phyloP scores from a whole-genome alignment of 352 stramenopile genomes.

The Pythium sp. region DNA sequence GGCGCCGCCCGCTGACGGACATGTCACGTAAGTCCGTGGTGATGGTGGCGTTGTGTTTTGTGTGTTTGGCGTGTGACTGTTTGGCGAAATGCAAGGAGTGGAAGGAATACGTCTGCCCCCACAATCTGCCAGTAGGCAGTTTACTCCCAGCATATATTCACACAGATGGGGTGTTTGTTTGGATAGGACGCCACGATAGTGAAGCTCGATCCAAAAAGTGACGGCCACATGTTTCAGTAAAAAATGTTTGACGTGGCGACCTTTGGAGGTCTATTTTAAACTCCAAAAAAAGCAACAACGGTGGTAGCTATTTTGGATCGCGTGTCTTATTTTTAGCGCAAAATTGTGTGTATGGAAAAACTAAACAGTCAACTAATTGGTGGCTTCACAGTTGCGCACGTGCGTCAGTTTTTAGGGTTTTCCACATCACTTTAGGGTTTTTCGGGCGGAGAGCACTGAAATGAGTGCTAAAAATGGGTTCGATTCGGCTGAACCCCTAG shows the following conservation, averaged over 20 bases:
- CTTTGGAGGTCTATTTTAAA: background rate
- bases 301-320: background rate
- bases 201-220: no score
- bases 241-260: background rate
- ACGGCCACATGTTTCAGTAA: no score
- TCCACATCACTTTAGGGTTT: background rate
- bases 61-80: background rate
- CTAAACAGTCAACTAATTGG: background rate
- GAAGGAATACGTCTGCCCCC: background rate
- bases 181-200: no score
- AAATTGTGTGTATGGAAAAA: background rate
- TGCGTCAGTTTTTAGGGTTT: background rate
- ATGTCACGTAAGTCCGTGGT: background rate
- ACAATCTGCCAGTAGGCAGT: no score
- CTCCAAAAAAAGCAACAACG: background rate
- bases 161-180: no score
- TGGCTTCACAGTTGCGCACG: background rate
- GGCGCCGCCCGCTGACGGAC: background rate
- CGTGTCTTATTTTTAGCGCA: background rate
- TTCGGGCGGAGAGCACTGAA: background rate
- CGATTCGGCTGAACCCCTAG: background rate
- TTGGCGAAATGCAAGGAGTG: background rate
- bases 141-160: no score
- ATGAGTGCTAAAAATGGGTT: background rate
- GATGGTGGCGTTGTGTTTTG: background rate